Conservation (phyloP, 805 yeast species). For the Ascoidea tarda region DNA sequence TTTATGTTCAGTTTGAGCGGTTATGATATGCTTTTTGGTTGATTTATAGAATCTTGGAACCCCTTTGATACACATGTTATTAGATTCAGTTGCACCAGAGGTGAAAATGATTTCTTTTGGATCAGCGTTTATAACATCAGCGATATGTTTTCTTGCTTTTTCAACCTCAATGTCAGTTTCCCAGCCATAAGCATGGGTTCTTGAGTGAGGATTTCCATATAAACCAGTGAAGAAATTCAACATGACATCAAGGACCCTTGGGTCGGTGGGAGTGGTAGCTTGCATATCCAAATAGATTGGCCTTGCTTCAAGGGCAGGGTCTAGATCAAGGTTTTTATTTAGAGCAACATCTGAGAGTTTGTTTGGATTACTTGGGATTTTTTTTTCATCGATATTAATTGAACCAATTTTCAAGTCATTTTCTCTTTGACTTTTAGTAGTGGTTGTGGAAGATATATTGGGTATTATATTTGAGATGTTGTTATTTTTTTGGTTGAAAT, state of each 20-base stretch:
- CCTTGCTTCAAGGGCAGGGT: constrained; percentile 43
- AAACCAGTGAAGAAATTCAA: constrained; percentile 76
- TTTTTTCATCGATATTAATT: too few species aligned
- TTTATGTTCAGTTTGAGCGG: constrained; percentile 95
- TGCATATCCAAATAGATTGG: constrained; percentile 96
- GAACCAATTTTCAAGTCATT: too few species aligned
- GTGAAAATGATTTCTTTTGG: constrained; percentile 95
- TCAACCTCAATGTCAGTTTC: constrained; percentile 92
- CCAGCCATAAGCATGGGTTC: constrained; percentile 98
- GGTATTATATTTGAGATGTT: too few species aligned
- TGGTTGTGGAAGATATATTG: too few species aligned
- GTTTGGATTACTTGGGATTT: too few species aligned
- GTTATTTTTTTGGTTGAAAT: too few species aligned
- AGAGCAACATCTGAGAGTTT: too few species aligned
- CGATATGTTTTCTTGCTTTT: constrained; percentile 69
- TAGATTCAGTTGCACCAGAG: constrained; percentile 95
- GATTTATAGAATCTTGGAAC: constrained; percentile 86
- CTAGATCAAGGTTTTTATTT: constrained; percentile 2
- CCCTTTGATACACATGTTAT: constrained; percentile 92
- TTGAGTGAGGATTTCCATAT: constrained; percentile 96
- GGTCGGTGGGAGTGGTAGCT: constrained; percentile 97
- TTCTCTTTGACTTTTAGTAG: too few species aligned
- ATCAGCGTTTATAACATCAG: constrained; percentile 79
- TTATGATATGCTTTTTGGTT: constrained; percentile 86
- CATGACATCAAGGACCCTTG: constrained; percentile 87